A percentile compares a stretch with the other conserved stretches of the same genome.
phyloP scores from a whole-genome alignment of 768 basidiomycete species.

The Guyanaporus albipodus region DNA sequence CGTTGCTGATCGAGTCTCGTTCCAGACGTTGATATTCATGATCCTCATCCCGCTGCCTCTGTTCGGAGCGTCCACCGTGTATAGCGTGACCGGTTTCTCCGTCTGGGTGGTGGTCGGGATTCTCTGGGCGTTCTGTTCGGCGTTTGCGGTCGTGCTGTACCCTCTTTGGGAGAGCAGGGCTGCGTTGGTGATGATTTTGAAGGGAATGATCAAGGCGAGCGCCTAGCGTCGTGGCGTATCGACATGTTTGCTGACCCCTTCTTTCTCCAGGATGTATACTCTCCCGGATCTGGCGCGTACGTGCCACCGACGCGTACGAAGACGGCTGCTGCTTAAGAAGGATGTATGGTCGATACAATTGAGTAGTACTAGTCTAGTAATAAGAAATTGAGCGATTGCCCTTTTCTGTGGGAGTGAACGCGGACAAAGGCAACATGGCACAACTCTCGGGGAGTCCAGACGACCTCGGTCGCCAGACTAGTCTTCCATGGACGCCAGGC shows the following conservation, averaged over 20 bases:
- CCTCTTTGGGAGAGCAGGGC: slow-evolving; percentile 81
- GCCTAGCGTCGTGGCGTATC: not conserved
- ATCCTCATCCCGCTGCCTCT: slow-evolving; percentile 80
- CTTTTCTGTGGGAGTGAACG: too few species aligned
- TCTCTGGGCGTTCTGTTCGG: slow-evolving; percentile 78
- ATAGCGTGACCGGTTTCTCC: slow-evolving; percentile 56
- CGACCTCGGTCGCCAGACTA: slow-evolving; percentile 29
- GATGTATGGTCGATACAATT: too few species aligned
- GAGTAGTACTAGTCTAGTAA: not conserved
- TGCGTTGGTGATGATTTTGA: slow-evolving; percentile 55
- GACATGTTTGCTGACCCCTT: not conserved
- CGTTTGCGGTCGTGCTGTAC: slow-evolving; percentile 74
- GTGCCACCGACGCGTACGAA: slow-evolving; percentile 9
- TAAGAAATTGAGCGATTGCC: slow-evolving; percentile 1
- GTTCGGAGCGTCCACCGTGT: slow-evolving; percentile 79
- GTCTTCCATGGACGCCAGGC: slow-evolving; percentile 32
- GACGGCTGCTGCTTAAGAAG: slow-evolving; percentile 2
- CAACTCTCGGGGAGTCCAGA: slow-evolving; percentile 32
- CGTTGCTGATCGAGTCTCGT: not conserved
- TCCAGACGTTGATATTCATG: slow-evolving; percentile 57
- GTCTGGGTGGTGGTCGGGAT: slow-evolving; percentile 84
- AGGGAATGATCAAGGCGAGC: slow-evolving; percentile 62
- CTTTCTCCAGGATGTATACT: slow-evolving; percentile 37
- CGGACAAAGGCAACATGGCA: slow-evolving; percentile 23
- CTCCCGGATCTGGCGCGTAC: slow-evolving; percentile 40